These are phyloP conservation scores for Candida adriatica DNA, from an alignment of 805 yeast genomes.

Conservation along the genomic window DNA sequence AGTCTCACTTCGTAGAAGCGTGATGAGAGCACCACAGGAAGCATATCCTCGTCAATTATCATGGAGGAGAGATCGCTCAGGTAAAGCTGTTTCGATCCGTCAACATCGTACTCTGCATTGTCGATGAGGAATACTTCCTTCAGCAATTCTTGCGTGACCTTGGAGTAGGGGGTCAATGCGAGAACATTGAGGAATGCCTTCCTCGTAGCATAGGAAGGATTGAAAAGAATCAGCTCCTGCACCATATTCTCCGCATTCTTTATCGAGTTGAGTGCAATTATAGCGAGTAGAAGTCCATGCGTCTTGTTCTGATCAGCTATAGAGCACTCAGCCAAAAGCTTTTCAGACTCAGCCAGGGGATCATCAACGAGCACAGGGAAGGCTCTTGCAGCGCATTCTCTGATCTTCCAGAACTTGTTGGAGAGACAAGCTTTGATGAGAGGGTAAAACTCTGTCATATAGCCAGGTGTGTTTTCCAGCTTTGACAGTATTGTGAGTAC, in stretches of 20 bases:
- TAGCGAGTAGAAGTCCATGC: slow-evolving; percentile 57
- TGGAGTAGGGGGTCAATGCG: slow-evolving; percentile 1
- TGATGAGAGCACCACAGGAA: slow-evolving; percentile 32
- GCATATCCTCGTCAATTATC: slow-evolving; percentile 21
- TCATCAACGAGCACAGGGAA: slow-evolving; percentile 43
- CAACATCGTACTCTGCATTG: slow-evolving; percentile 23
- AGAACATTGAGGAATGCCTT: slow-evolving; percentile 27
- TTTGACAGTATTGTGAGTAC: slow-evolving; percentile 66
- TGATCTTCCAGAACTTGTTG: slow-evolving; percentile 66
- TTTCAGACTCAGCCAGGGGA: slow-evolving; percentile 23
- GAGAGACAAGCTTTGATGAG: slow-evolving; percentile 42
- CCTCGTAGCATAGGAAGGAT: slow-evolving; percentile 27
- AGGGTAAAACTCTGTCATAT: slow-evolving; percentile 44
- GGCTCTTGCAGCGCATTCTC: slow-evolving; percentile 81
- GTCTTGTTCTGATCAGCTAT: slow-evolving; percentile 33
- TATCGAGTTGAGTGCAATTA: slow-evolving; percentile 28
- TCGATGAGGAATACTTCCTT: slow-evolving; percentile 31
- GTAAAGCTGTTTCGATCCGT: slow-evolving; percentile 47
- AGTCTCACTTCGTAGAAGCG: slow-evolving; percentile 39
- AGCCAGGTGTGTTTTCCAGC: slow-evolving; percentile 53
- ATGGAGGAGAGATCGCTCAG: slow-evolving; percentile 27
- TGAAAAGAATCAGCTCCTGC: slow-evolving; percentile 15
- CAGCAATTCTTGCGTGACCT: slow-evolving; percentile 18
- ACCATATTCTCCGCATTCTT: slow-evolving; percentile 6
- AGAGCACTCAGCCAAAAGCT: slow-evolving; percentile 21